These are phyloP conservation scores for Ulmus americana DNA, from an alignment of 331 rosid species.

Conservation along the genomic window DNA sequence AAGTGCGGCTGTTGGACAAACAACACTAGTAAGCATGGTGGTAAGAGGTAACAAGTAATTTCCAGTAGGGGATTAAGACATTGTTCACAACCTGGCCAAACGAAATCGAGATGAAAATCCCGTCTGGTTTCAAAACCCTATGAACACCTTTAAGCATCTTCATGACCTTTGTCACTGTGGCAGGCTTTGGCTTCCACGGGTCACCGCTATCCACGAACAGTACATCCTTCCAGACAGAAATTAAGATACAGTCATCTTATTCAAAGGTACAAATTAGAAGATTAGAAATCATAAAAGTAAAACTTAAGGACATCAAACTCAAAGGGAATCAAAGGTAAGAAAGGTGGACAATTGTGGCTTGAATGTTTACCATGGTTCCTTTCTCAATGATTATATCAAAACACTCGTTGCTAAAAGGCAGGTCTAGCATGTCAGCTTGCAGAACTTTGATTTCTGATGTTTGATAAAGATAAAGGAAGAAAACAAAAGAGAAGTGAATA, in stretches of 20 bases:
- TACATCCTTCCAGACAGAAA: slow-evolving; percentile 65
- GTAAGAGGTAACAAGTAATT: background rate
- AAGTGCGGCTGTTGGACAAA: slow-evolving; percentile 71
- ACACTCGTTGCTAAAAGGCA: slow-evolving; percentile 68
- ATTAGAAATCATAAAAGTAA: slow-evolving; percentile 5
- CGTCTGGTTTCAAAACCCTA: slow-evolving; percentile 67
- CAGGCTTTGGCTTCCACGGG: slow-evolving; percentile 84
- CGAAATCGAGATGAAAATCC: slow-evolving; percentile 74
- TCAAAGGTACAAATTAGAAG: slow-evolving; percentile 2
- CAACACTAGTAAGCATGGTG: slow-evolving; percentile 24
- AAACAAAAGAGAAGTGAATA: background rate
- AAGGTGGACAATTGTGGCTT: slow-evolving; percentile 15
- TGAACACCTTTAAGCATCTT: slow-evolving; percentile 74
- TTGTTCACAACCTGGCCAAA: slow-evolving; percentile 79
- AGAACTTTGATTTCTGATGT: slow-evolving; percentile 73
- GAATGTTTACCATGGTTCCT: slow-evolving; percentile 79
- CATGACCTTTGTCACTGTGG: slow-evolving; percentile 66
- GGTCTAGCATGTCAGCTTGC: slow-evolving; percentile 95
- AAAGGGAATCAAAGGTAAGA: slow-evolving; percentile 7
- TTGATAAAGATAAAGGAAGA: slow-evolving; percentile 21
- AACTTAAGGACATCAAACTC: slow-evolving; percentile 13
- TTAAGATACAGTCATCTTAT: slow-evolving; percentile 12
- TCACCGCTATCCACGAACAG: slow-evolving; percentile 91
- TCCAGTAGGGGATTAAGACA: slow-evolving; percentile 7
- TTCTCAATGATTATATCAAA: slow-evolving; percentile 93